Conservation (phyloP, 805 yeast species). For the Candida andamanensis region DNA sequence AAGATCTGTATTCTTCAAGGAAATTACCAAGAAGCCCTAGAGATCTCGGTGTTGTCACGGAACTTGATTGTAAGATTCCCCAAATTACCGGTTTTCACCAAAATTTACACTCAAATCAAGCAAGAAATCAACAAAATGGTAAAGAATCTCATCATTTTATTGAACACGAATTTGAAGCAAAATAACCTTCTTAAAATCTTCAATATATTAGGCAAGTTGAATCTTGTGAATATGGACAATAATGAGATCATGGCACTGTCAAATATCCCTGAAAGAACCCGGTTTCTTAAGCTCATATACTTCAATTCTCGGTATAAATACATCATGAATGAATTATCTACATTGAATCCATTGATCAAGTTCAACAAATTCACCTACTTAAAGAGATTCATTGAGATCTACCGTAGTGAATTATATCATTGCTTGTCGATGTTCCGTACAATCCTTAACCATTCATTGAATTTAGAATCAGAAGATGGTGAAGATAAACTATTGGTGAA, state of each 20-base stretch:
- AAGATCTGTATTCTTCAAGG: slow-evolving; percentile 82
- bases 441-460: slow-evolving; percentile 42
- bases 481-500: slow-evolving; percentile 20
- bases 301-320: slow-evolving; percentile 66
- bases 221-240: slow-evolving; percentile 63
- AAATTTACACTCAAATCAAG: slow-evolving; percentile 48
- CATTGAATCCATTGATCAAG: slow-evolving; percentile 51
- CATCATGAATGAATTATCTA: slow-evolving; percentile 55
- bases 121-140: slow-evolving; percentile 61
- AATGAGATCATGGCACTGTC: slow-evolving; percentile 57
- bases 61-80: slow-evolving; percentile 70
- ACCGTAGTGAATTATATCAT: slow-evolving; percentile 77
- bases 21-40: slow-evolving; percentile 84
- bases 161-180: slow-evolving; percentile 73
- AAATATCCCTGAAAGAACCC: slow-evolving; percentile 44
- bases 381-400: slow-evolving; percentile 75
- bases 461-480: slow-evolving; percentile 11
- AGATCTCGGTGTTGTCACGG: slow-evolving; percentile 69
- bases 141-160: slow-evolving; percentile 58
- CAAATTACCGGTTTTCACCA: slow-evolving; percentile 45
- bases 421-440: slow-evolving; percentile 64
- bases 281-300: slow-evolving; percentile 47
- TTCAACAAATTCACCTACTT: slow-evolving; percentile 56
- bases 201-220: slow-evolving; percentile 67
- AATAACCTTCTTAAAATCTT: slow-evolving; percentile 75